These are phyloP conservation scores for Globisporangium okanoganense DNA, from an alignment of 352 stramenopile species.

Conservation along the genomic window DNA sequence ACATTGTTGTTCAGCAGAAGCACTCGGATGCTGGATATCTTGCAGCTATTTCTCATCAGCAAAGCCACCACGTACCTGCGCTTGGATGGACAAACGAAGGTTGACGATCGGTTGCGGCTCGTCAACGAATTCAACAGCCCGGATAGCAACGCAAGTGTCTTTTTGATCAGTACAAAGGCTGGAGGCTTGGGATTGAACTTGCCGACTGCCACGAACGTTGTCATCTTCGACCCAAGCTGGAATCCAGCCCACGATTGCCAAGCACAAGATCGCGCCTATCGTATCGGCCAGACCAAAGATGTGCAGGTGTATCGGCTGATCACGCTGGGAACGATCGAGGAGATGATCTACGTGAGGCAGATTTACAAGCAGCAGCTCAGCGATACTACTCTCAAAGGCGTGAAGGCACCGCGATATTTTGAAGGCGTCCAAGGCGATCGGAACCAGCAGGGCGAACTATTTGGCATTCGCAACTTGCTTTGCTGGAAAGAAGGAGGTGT, in stretches of 20 bases:
- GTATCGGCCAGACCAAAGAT: slow-evolving; percentile 84
- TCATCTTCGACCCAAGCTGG: slow-evolving; percentile 87
- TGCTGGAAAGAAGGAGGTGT: slow-evolving; percentile 72
- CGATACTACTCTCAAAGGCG: slow-evolving; percentile 74
- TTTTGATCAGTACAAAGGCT: slow-evolving; percentile 75
- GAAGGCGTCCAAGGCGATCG: slow-evolving; percentile 75
- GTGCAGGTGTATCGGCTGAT: slow-evolving; percentile 85
- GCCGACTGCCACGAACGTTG: slow-evolving; percentile 77
- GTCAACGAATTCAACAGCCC: slow-evolving; percentile 72
- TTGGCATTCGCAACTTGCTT: slow-evolving; percentile 73
- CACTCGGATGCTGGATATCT: slow-evolving; percentile 77
- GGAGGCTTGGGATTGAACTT: slow-evolving; percentile 78
- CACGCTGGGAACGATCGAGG: slow-evolving; percentile 81
- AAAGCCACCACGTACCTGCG: slow-evolving; percentile 58
- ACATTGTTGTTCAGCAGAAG: slow-evolving; percentile 77
- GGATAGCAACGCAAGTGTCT: slow-evolving; percentile 54
- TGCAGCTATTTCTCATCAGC: slow-evolving; percentile 71
- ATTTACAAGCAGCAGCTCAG: slow-evolving; percentile 88
- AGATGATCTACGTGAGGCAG: slow-evolving; percentile 87
- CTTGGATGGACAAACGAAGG: slow-evolving; percentile 70
- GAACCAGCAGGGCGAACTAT: slow-evolving; percentile 70
- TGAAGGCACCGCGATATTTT: slow-evolving; percentile 68
- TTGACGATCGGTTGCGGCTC: slow-evolving; percentile 67
- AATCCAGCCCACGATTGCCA: slow-evolving; percentile 86
- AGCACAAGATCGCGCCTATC: slow-evolving; percentile 79